Base-by-base conservation (phyloP, 2,329 filamentous ascomycete genomes). In the Canariomyces notabilis region DNA sequence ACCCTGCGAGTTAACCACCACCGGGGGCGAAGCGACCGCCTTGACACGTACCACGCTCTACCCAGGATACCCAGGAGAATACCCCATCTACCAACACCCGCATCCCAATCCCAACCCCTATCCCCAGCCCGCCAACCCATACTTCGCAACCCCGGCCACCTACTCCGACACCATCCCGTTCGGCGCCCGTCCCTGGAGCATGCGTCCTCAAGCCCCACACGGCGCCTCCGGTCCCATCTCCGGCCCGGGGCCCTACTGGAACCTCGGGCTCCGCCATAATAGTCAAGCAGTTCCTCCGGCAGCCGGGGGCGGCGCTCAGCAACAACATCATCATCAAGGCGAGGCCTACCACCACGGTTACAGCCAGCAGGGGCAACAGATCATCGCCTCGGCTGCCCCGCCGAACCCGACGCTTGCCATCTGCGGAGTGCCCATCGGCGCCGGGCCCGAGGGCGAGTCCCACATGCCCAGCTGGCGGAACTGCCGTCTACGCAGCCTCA, bases 351-450 rank as follows among this genome's bases (percentile, higher is more conserved):
- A 22, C 20, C 32, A 39, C 6, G 23, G 16, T 16, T 16, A 35
- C 8, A 15, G n/a, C 2, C 29, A 26, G 4, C 22, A 44, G 7
- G 21, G 22, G 7, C 34, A 16, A 2, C 26, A 29, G 7, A 3
- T 12, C 26, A 29, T 9, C 16, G 11, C 12, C 26, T 33, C 34
- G 14, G 6, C 15, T 11, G n/a, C 32, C 35, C 42, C 39, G 15
- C 12, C 44, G 37, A n/a, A 18, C 34, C 3, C 15, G 50, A 5
- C 20, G 6, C 48, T 9, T 59, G 44, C 64, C 0, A 51, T 68
- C 20, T 63, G 61, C 6, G 68, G 67, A 2, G 59, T 70, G 1
- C 69, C 69, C 16, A 55, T 71, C 15, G 69, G 68, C 19, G 68
- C 68, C 16, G 69, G 69, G 0, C 68, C 69, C 6, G 69, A 72